Evolutionary conservation across 768 basidiomycete genomes (phyloP).

Genomic region (Podaxis sp.): DNA sequence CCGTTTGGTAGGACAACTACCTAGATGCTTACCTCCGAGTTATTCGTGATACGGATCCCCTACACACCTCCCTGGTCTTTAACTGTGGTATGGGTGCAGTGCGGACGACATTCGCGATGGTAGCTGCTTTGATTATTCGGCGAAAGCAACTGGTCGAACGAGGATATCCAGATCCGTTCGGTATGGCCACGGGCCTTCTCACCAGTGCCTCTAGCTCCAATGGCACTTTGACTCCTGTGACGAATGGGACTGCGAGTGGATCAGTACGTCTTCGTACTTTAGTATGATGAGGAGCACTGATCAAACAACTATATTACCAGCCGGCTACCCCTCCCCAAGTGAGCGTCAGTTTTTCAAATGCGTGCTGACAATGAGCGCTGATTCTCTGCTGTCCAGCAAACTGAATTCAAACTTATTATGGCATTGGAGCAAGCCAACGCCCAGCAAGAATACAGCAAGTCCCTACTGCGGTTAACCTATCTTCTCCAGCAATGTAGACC

Average conservation of each 20-base stretch:
- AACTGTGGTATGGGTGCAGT: conserved; percentile 98
- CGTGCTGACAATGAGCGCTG: not conserved
- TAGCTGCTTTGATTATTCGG: conserved; percentile 83
- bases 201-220: conserved; percentile 6
- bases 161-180: conserved; percentile 79
- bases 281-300: not conserved
- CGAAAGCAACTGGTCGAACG: conserved; percentile 65
- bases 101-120: conserved; percentile 95
- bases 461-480: conserved; percentile 73
- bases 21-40: conserved; percentile 89
- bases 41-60: conserved; percentile 75
- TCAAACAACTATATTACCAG: not conserved
- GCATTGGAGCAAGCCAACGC: conserved; percentile 71
- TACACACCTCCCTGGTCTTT: conserved; percentile 81
- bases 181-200: conserved; percentile 27
- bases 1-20: conserved; percentile 71
- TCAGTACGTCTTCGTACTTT: conserved; percentile 9
- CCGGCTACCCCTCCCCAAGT: conserved; percentile 7
- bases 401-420: conserved; percentile 56
- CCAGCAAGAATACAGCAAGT: conserved; percentile 75
- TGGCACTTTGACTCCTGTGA: not conserved
- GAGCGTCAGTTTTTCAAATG: not conserved
- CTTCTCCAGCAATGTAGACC: conserved; percentile 72
- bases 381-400: conserved; percentile 28
- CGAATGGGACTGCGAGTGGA: conserved; percentile 6